Conservation (phyloP, 2,329 filamentous ascomycete species). For the Neonectria ditissima region DNA sequence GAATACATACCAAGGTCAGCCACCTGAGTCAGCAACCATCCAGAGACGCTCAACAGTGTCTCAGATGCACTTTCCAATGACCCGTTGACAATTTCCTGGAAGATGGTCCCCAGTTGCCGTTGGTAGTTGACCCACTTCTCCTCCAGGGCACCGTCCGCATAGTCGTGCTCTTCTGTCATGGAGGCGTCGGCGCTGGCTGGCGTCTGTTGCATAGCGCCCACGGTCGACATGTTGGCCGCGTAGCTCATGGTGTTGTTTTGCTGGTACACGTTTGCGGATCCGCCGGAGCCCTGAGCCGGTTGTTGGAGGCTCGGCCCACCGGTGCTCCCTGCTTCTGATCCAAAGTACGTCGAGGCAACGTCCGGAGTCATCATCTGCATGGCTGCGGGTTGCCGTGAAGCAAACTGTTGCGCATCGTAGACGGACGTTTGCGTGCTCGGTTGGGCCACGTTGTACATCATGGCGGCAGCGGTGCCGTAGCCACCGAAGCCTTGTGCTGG, state of each 20-base stretch:
- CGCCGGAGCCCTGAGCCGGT: conserved; percentile 60
- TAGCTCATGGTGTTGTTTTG: conserved; percentile 70
- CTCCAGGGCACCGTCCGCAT: conserved; percentile 68
- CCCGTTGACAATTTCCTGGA: conserved; percentile 74
- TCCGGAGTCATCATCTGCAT: conserved; percentile 74
- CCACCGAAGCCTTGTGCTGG: conserved; percentile 66
- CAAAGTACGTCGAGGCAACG: conserved; percentile 78
- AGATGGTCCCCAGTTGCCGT: conserved; percentile 72
- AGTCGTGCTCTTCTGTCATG: conserved; percentile 68
- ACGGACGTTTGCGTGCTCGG: conserved; percentile 70
- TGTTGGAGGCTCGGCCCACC: conserved; percentile 66
- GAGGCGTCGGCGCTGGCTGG: conserved; percentile 57
- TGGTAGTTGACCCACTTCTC: conserved; percentile 77
- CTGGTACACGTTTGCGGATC: conserved; percentile 73
- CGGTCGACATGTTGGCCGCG: conserved; percentile 58
- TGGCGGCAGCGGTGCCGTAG: conserved; percentile 70
- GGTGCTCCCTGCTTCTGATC: conserved; percentile 56
- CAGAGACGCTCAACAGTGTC: conserved; percentile 64
- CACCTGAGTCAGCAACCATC: conserved; percentile 68
- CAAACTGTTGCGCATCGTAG: conserved; percentile 84
- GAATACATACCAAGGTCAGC: conserved; percentile 64
- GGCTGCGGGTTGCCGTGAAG: conserved; percentile 78
- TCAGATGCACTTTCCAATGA: conserved; percentile 63
- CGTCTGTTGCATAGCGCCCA: conserved; percentile 59
- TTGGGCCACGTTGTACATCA: conserved; percentile 85